phyloP scores from a whole-genome alignment of 2,329 filamentous ascomycete genomes.

The Penicillium sp. region DNA sequence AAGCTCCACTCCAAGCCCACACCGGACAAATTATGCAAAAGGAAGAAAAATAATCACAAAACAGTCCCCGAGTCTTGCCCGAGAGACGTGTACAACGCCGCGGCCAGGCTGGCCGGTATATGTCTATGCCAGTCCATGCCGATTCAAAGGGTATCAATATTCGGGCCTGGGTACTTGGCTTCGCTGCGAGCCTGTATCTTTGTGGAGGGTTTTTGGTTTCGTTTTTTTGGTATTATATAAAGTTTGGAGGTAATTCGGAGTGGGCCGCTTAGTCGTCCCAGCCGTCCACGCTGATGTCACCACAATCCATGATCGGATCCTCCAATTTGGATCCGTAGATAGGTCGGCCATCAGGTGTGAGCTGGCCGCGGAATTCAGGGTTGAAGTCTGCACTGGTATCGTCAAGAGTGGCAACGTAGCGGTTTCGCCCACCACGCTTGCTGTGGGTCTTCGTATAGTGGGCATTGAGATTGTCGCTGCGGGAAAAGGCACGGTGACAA shows the following conservation, averaged over 20 bases:
- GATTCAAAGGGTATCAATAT: conserved; percentile 27
- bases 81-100: conserved; percentile 27
- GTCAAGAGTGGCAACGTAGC: conserved; percentile 48
- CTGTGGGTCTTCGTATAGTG: conserved; percentile 50
- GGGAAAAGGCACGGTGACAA: conserved; percentile 43
- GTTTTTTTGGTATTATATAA: conserved; percentile 12
- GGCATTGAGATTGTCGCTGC: conserved; percentile 48
- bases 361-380: conserved; percentile 44
- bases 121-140: conserved; percentile 14
- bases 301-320: conserved; percentile 32
- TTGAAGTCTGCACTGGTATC: conserved; percentile 45
- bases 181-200: conserved; percentile 1
- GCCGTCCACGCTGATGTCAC: conserved; percentile 34
- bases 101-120: conserved; percentile 13
- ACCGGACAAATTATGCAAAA: conserved; percentile 29
- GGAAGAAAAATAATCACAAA: conserved; percentile 18
- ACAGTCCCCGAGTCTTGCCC: conserved; percentile 11
- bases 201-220: conserved; percentile 3
- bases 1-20: conserved; percentile 26
- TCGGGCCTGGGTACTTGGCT: background rate
- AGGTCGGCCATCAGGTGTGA: conserved; percentile 45
- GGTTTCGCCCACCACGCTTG: conserved; percentile 47
- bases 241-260: background rate
- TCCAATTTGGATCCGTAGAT: conserved; percentile 40
- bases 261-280: conserved; percentile 32